Base-by-base conservation (phyloP, 75 land plant genomes). In the Pinus albicaulis region DNA sequence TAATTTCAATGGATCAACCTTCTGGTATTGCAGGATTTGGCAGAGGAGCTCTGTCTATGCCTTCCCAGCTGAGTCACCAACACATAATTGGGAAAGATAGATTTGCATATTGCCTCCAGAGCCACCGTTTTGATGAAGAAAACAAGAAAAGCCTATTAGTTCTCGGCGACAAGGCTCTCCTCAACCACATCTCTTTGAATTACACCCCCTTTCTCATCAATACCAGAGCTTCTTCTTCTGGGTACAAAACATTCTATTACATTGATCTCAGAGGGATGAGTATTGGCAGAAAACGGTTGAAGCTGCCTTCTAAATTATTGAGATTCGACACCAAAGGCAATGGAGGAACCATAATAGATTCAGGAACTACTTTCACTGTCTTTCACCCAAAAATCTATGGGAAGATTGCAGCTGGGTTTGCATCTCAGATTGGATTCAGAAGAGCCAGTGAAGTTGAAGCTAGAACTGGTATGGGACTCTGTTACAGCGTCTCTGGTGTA, bases 301-400 rank as follows among this genome's bases (percentile, higher is more conserved):
- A 80, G 69, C 36, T 91, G 22, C 89, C 89, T 25, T 55, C 72
- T 76, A 31, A 70, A 56, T 55, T 74, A 24, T n/a, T 91, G 23
- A 6, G 25, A 3, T 75, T 82, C 5, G 78, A 63, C 7, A 5
- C 74, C 3, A 60, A 64, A 19, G 92, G 90, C 8, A 56, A 73
- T 28, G 89, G 91, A 31, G 93, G 93, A 57, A 69, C 83, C 15
- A 89, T 91, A 25, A 71, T 91, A 19, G 93, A 91, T 74, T 89
- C 93, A 16, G 93, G 92, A 22, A 80, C 92, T 7, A 87, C 87
- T 3, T 84, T 89, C 63, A 87, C 92, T 2, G 77, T 58, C 79
- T 74, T 87, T 77, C 60, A 58, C 10, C 26, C 72, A 2, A 55
- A 36, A 5, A 44, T 82, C 7, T 77, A 78, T 56, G 76, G 81